Percentiles rank a stretch among this genome's conserved stretches.
Evolutionary conservation across 176 grass and related monocot genomes (phyloP).

Genomic region (Aegilops sharonensis): DNA sequence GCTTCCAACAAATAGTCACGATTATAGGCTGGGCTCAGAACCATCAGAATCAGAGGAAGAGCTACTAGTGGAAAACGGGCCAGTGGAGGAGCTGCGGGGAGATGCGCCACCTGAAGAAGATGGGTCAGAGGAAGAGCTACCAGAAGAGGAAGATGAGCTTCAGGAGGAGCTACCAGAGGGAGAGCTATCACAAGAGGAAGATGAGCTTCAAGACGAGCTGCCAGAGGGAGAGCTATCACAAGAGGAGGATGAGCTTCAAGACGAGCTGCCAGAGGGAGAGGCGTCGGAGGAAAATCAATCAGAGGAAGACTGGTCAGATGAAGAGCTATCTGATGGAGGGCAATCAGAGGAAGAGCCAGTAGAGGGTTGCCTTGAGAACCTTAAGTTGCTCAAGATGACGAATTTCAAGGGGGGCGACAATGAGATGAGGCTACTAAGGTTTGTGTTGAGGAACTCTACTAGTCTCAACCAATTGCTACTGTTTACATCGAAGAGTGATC

Average conservation of each 20-base stretch:
- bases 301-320: not conserved
- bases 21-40: not conserved
- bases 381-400: constrained; percentile 5
- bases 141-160: not conserved
- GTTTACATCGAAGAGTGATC: not conserved
- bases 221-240: not conserved
- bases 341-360: not conserved
- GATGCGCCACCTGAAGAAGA: not conserved
- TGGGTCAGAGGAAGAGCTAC: not conserved
- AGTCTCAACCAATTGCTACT: not conserved
- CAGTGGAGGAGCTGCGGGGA: not conserved
- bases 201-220: not conserved
- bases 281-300: not conserved
- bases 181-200: not conserved
- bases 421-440: constrained; percentile 11
- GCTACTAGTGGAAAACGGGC: not conserved
- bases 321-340: constrained; percentile 1
- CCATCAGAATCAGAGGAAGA: not conserved
- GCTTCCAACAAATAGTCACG: not conserved
- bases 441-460: constrained; percentile 28
- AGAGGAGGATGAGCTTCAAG: too few species aligned
- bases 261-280: too few species aligned
- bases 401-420: not conserved
- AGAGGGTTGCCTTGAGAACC: not conserved
- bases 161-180: not conserved